Conservation (phyloP, 148 eudicot genomes). For the Silene conica region DNA sequence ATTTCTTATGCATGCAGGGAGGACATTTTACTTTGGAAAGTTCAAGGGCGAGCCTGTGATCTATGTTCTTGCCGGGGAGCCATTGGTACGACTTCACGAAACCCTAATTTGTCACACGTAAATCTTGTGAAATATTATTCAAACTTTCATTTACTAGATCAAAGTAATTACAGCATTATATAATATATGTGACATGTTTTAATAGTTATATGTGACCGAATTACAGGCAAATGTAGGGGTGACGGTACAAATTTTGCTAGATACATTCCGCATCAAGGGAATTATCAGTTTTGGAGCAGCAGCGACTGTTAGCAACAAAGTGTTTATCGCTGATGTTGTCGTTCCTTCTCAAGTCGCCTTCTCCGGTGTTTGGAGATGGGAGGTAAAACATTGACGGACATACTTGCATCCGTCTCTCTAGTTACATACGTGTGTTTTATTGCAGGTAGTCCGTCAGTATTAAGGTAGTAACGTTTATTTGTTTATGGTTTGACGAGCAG, state of each 20-base stretch:
- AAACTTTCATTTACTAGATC: too few species aligned
- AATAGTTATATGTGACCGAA: too few species aligned
- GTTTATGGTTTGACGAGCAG: too few species aligned
- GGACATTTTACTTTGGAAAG: constrained; percentile 18
- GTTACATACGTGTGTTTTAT: too few species aligned
- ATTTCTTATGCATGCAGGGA: constrained; percentile 20
- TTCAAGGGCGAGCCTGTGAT: constrained; percentile 17
- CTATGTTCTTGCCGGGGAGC: constrained; percentile 18
- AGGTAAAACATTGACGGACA: not conserved
- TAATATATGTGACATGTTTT: too few species aligned
- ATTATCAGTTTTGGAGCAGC: constrained; percentile 20
- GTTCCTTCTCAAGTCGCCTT: constrained; percentile 20
- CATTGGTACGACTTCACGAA: constrained; percentile 13
- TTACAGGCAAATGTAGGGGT: constrained; percentile 21
- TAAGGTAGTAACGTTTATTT: too few species aligned
- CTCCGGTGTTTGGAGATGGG: constrained; percentile 20
- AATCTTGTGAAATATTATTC: too few species aligned
- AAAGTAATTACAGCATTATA: too few species aligned
- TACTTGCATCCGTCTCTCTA: too few species aligned
- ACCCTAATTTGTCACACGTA: too few species aligned
- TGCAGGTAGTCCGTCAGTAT: too few species aligned
- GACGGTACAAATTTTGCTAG: constrained; percentile 16
- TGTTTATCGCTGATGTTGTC: constrained; percentile 19
- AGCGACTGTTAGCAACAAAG: constrained; percentile 14
- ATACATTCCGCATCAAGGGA: constrained; percentile 11